These are phyloP conservation scores for Tolypocladium tundrense DNA, from an alignment of 2,329 filamentous ascomycete genomes.

Conservation along the genomic window DNA sequence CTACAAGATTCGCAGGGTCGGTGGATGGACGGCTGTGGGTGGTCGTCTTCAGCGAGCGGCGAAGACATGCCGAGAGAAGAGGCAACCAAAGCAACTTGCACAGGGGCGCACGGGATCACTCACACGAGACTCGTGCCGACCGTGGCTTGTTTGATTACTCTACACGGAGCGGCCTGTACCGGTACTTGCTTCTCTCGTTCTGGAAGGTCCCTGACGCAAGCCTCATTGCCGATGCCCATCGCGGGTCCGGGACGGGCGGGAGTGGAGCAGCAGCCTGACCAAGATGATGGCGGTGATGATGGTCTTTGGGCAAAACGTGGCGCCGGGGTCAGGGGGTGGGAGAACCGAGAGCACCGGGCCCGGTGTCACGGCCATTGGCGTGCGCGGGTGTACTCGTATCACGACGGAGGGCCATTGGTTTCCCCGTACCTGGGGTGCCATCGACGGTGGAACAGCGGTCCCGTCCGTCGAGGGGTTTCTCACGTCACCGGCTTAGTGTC, in stretches of 20 bases:
- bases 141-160: background rate
- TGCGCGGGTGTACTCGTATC: background rate
- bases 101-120: background rate
- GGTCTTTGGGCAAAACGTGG: background rate
- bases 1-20: background rate
- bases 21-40: background rate
- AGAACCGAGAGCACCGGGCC: background rate
- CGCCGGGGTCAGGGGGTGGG: background rate
- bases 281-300: no score
- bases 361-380: background rate
- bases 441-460: no score
- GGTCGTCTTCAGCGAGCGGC: background rate
- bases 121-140: background rate
- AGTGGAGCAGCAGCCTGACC: background rate
- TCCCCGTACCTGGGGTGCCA: background rate
- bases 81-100: background rate
- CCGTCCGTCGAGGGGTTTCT: background rate
- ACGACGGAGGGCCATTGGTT: background rate
- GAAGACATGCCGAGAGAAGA: background rate
- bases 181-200: background rate
- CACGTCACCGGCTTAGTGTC: background rate
- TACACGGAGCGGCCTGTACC: background rate
- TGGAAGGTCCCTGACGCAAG: background rate
- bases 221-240: background rate
- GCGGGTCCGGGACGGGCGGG: background rate